Evolutionary conservation across 1,139 yeast species (phyloP).

Genomic region (Candida sanyaensis): DNA sequence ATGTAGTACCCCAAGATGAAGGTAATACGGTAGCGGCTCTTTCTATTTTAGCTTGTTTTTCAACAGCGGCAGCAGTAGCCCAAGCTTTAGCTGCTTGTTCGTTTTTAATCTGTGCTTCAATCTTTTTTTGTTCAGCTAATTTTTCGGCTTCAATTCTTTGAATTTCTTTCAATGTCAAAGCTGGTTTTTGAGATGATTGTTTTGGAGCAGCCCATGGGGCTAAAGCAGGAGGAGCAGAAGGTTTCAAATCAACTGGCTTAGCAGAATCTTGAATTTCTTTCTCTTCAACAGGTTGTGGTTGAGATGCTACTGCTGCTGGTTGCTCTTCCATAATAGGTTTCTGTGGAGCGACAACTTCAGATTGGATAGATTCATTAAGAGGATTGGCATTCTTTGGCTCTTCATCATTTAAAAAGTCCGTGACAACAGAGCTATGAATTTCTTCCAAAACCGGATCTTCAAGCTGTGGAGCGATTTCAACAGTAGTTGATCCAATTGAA

Average conservation of each 20-base stretch:
- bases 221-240: constrained; percentile 22
- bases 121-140: constrained; percentile 37
- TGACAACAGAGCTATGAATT: constrained; percentile 39
- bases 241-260: constrained; percentile 18
- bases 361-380: background rate
- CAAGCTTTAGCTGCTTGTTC: constrained; percentile 29
- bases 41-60: constrained; percentile 23
- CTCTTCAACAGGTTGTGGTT: background rate
- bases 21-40: constrained; percentile 38
- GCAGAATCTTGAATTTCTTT: constrained; percentile 6
- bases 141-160: constrained; percentile 68
- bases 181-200: constrained; percentile 35
- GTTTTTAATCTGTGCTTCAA: constrained; percentile 31
- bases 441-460: constrained; percentile 35
- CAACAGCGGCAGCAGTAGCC: constrained; percentile 26
- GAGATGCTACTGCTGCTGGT: background rate
- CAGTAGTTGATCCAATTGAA: background rate
- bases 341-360: background rate
- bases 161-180: constrained; percentile 67
- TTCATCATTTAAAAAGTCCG: constrained; percentile 36
- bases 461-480: constrained; percentile 8
- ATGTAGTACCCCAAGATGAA: constrained; percentile 53
- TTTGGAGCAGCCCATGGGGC: constrained; percentile 19
- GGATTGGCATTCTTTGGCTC: constrained; percentile 13
- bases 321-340: constrained; percentile 2